Percentiles rank a stretch among this genome's conserved stretches.
These are phyloP conservation scores for Saksenaea oblongispora DNA, from an alignment of 371 early-diverging fungal genomes.

Conservation along the genomic window DNA sequence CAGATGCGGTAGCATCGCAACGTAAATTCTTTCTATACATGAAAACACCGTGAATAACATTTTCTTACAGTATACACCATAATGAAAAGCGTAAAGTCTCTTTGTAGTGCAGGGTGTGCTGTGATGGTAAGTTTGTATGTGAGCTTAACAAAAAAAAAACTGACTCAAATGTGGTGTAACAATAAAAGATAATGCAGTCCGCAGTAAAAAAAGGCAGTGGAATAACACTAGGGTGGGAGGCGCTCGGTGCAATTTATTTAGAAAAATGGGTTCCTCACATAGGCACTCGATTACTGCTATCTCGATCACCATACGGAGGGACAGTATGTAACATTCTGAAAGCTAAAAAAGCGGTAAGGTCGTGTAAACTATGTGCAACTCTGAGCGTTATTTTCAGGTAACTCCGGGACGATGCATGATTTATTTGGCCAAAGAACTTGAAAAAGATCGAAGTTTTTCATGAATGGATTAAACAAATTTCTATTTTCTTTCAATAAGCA, in stretches of 20 bases:
- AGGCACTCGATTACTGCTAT: neutral
- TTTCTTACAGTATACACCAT: neutral
- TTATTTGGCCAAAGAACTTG: neutral
- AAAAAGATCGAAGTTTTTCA: too few species aligned
- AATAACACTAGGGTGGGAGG: neutral
- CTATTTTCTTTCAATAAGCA: too few species aligned
- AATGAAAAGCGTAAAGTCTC: neutral
- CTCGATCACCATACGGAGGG: neutral
- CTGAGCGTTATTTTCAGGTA: neutral
- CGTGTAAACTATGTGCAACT: neutral
- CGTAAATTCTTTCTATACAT: neutral
- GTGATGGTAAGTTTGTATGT: neutral
- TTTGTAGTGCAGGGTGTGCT: neutral
- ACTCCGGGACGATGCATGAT: neutral
- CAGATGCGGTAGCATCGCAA: neutral
- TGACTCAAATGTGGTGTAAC: neutral
- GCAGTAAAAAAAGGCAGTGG: neutral
- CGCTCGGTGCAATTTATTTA: neutral
- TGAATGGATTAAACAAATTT: too few species aligned
- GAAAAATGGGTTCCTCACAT: neutral
- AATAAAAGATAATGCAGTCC: neutral
- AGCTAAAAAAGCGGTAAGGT: neutral
- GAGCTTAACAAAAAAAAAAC: too few species aligned
- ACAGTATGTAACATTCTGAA: neutral
- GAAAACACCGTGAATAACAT: neutral